These are phyloP conservation scores for Eucalyptus curtisii DNA, from an alignment of 345 rosid species.

Conservation along the genomic window DNA sequence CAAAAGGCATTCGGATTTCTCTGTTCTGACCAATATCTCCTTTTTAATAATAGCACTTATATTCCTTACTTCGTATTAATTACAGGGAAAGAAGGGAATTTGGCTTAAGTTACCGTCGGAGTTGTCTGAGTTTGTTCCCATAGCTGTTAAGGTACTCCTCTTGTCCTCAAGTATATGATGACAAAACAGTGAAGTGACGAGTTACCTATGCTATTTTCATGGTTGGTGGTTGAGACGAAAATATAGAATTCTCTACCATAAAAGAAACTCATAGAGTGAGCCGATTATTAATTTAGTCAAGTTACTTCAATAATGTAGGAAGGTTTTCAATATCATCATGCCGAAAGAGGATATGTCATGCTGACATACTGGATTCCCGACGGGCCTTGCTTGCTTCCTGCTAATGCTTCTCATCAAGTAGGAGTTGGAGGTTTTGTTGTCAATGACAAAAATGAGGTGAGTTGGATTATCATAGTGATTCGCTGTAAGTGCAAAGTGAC, in stretches of 20 bases:
- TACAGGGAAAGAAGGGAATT: slow-evolving; percentile 80
- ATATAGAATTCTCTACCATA: neutral
- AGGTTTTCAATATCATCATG: slow-evolving; percentile 92
- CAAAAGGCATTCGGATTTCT: neutral
- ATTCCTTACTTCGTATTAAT: neutral
- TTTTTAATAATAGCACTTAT: neutral
- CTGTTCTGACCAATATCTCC: neutral
- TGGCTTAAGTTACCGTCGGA: slow-evolving; percentile 76
- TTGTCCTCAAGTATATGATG: neutral
- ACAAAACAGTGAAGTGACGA: neutral
- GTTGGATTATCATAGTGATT: neutral
- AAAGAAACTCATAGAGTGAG: neutral
- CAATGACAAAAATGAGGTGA: slow-evolving; percentile 68
- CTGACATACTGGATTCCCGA: slow-evolving; percentile 89
- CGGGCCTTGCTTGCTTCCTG: slow-evolving; percentile 87
- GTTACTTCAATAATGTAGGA: slow-evolving; percentile 25
- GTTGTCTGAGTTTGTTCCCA: slow-evolving; percentile 67
- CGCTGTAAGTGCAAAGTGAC: neutral
- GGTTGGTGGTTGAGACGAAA: neutral
- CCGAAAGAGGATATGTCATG: slow-evolving; percentile 81
- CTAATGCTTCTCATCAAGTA: slow-evolving; percentile 93
- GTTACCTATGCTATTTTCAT: neutral
- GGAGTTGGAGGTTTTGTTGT: slow-evolving; percentile 95
- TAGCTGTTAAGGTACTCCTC: slow-evolving; percentile 56
- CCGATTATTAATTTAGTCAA: neutral